Evolutionary conservation across 163 green algal species (phyloP).

Genomic region (Chloromonas sp.): DNA sequence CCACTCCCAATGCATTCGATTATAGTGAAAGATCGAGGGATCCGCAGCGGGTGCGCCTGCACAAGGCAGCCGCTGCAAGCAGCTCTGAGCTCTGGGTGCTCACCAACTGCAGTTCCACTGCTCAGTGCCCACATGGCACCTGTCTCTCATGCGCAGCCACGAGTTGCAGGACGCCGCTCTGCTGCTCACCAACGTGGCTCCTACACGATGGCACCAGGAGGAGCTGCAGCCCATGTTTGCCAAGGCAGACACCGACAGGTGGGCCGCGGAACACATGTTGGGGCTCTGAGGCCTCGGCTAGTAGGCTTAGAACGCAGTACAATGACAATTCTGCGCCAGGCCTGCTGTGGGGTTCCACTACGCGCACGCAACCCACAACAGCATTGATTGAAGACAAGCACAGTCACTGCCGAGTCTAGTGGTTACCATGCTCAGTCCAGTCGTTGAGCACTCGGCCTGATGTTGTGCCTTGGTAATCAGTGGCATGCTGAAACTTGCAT

Average conservation of each 20-base stretch:
- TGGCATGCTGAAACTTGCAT: too few species aligned
- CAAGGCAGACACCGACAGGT: conserved; percentile 1
- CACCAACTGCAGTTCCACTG: neutral
- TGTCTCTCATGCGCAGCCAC: neutral
- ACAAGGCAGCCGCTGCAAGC: too few species aligned
- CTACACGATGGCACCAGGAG: neutral
- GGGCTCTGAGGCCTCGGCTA: neutral
- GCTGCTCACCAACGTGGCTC: conserved; percentile 19
- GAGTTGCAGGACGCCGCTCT: conserved; percentile 16
- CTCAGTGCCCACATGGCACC: neutral
- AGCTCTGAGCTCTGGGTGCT: neutral
- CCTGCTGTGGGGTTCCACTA: neutral
- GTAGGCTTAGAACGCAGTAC: neutral
- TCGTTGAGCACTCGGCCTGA: too few species aligned
- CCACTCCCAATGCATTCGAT: too few species aligned
- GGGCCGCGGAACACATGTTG: neutral
- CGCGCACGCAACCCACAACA: neutral
- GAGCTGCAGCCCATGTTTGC: neutral
- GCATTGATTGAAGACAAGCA: too few species aligned
- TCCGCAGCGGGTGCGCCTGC: too few species aligned
- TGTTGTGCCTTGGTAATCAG: too few species aligned
- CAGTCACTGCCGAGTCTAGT: neutral
- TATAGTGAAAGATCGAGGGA: too few species aligned
- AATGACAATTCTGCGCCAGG: neutral
- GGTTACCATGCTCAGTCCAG: too few species aligned